Evolutionary conservation across 2,329 filamentous ascomycete genomes (phyloP), one percentile per base, ranked within the genome.

Genomic region (Polychaeton citri): DNA sequence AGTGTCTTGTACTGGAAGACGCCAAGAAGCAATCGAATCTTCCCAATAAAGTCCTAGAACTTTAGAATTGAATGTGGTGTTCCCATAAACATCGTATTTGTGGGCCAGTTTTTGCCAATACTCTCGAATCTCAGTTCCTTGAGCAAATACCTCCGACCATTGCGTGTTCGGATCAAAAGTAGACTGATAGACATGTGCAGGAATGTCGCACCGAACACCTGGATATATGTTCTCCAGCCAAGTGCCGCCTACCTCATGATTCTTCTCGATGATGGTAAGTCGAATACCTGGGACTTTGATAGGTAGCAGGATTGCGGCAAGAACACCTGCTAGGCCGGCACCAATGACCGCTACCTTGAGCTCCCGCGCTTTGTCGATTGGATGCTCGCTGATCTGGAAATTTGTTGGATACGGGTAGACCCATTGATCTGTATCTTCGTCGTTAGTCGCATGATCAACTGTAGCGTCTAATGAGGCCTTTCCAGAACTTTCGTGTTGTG

Each of bases 241-340:
- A 3, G 68, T 71, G 4, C 68, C 68, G 2, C 58, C 55, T 1
- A 69, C 51, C 30, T 62, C 60, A 1, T 52, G 36, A 40, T 69
- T 69, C 49, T 69, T 69, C 44, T 71, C 67, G 32, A 39, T 74
- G 24, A 82, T 75, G 1, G 66, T 72, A 39, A 85, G 57, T 32
- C 80, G 61, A 33, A 84, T 69, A 0, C 69, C 68, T 0, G 80
- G 79, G 0, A 85, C 72, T 43, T 85, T 85, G 8, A 62, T 67
- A 0, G 79, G 79, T 1, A 86, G 60, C 7, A 85, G 56, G 5
- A 76, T 65, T 0, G 78, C 79, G 1, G 79, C 74, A 4, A 71
- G 68, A 21, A 81, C 67, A 3, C 78, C 78, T 0, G 74, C 57
- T 0, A 81, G 55, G 0, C 77, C 78, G 6, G 74, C 76, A 1